Conservation (phyloP, 148 eudicot species). For the Nepenthes gracilis region DNA sequence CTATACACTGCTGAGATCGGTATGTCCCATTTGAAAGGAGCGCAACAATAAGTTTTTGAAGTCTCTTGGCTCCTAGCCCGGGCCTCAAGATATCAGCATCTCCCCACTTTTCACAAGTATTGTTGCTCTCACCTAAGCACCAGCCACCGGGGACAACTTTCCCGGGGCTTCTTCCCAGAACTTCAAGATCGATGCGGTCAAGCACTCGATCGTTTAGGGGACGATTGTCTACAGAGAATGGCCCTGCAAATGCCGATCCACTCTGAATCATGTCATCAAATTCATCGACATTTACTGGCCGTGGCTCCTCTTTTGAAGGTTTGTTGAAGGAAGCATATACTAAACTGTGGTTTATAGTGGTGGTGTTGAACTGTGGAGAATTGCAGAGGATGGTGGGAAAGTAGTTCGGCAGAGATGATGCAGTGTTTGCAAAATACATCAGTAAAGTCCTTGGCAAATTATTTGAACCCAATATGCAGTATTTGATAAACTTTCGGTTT, state of each 20-base stretch:
- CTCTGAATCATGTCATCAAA: constrained; percentile 32
- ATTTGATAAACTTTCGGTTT: constrained; percentile 67
- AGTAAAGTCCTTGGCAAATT: constrained; percentile 78
- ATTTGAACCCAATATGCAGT: constrained; percentile 57
- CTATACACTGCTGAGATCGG: constrained; percentile 43
- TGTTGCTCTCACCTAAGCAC: constrained; percentile 62
- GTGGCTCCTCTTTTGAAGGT: constrained; percentile 22
- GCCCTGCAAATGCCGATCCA: constrained; percentile 74
- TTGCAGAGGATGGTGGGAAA: constrained; percentile 84
- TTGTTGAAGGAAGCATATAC: constrained; percentile 37
- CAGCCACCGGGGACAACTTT: constrained; percentile 84
- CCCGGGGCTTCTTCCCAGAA: constrained; percentile 43
- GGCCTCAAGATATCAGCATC: constrained; percentile 79
- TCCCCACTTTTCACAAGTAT: constrained; percentile 66
- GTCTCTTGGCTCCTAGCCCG: constrained; percentile 68
- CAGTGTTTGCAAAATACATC: constrained; percentile 80
- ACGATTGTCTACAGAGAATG: constrained; percentile 41
- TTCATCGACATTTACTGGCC: constrained; percentile 40
- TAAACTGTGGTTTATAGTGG: constrained; percentile 56
- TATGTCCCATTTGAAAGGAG: constrained; percentile 41
- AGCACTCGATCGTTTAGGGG: constrained; percentile 48
- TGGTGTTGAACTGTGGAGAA: constrained; percentile 50
- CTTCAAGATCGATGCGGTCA: constrained; percentile 60
- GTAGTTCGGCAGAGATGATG: constrained; percentile 49
- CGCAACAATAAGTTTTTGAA: constrained; percentile 37